Percentiles rank a stretch among this genome's conserved stretches.
phyloP scores from a whole-genome alignment of 2,329 filamentous ascomycete species.

The Diaporthe vexans region DNA sequence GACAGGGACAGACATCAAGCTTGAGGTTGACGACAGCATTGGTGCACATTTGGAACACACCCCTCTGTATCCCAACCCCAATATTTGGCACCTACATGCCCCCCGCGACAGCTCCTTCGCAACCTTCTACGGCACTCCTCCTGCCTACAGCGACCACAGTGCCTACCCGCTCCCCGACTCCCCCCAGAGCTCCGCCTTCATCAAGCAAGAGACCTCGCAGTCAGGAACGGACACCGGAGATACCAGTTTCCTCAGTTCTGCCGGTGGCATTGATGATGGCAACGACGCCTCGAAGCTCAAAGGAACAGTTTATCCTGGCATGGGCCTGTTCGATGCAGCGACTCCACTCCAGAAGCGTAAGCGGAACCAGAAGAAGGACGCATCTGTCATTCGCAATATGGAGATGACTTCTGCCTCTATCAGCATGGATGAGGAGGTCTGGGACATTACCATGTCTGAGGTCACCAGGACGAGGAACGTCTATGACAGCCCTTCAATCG shows the following conservation, averaged over 20 bases:
- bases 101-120: conserved; percentile 18
- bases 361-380: conserved; percentile 83
- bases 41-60: not conserved
- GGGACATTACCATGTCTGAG: conserved; percentile 63
- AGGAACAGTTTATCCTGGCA: conserved; percentile 81
- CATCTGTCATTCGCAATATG: conserved; percentile 78
- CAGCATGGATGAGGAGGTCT: conserved; percentile 75
- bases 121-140: conserved; percentile 20
- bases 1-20: conserved; percentile 21
- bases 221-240: conserved; percentile 44
- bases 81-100: conserved; percentile 30
- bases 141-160: conserved; percentile 7
- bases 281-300: conserved; percentile 68
- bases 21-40: conserved; percentile 8
- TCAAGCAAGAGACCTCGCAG: conserved; percentile 43
- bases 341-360: conserved; percentile 80
- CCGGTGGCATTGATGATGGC: conserved; percentile 48
- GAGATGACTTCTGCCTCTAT: conserved; percentile 74
- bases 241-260: conserved; percentile 37
- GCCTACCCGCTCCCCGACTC: conserved; percentile 32
- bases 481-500: conserved; percentile 70
- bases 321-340: conserved; percentile 86
- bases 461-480: conserved; percentile 68
- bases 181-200: conserved; percentile 11
- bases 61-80: not conserved